These are phyloP conservation scores for Cystobasidium tubakii DNA, from an alignment of 768 basidiomycete species.

Conservation along the genomic window DNA sequence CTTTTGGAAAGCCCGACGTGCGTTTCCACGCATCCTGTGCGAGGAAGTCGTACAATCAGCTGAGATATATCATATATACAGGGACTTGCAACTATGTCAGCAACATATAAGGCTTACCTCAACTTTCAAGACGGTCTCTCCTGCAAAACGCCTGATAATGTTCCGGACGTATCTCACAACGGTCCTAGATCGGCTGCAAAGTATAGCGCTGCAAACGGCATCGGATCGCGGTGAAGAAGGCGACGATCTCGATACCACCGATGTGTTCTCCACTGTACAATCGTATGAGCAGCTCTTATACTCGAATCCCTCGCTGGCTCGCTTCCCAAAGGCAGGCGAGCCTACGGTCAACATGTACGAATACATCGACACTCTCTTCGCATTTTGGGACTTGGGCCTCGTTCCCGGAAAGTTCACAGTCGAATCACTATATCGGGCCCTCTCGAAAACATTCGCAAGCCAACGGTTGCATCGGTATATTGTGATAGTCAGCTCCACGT, in stretches of 20 bases:
- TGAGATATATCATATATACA: background rate
- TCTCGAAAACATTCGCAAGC: slow-evolving; percentile 26
- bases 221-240: background rate
- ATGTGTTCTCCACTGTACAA: background rate
- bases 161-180: slow-evolving; percentile 6
- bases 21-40: background rate
- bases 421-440: slow-evolving; percentile 22
- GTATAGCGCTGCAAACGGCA: background rate
- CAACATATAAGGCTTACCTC: slow-evolving; percentile 11
- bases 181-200: background rate
- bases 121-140: background rate
- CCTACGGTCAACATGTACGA: slow-evolving; percentile 14
- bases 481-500: slow-evolving; percentile 7
- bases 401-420: slow-evolving; percentile 16
- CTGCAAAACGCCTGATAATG: slow-evolving; percentile 10
- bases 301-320: slow-evolving; percentile 8
- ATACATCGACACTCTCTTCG: slow-evolving; percentile 17
- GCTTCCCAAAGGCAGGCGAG: slow-evolving; percentile 25
- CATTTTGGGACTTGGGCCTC: slow-evolving; percentile 9
- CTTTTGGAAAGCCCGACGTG: background rate
- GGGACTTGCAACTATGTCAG: background rate
- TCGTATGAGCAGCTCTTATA: slow-evolving; percentile 24
- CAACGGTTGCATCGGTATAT: slow-evolving; percentile 18
- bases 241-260: slow-evolving; percentile 20
- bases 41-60: background rate